Base-by-base conservation (phyloP, 805 yeast genomes). In the Starmerella bacillaris region DNA sequence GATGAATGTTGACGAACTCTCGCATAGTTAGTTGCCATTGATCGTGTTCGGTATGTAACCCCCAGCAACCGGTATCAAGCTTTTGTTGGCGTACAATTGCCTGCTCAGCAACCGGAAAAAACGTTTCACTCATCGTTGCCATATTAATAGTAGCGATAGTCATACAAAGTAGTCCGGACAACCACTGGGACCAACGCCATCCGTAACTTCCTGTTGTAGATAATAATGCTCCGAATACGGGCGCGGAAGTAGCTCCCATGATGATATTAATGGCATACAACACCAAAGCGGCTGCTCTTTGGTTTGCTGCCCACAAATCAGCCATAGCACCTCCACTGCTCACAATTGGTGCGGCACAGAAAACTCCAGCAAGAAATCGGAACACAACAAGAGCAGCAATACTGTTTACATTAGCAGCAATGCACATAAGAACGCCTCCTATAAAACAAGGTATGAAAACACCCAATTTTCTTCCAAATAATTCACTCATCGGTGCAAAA, bases 1-100 rank as follows among this genome's bases (percentile, higher is more conserved):
- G 61, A 59, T 83, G 78, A 14, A 78, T 68, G 41, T 68, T 65
- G 40, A 78, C 48, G 54, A 83, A 61, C 53, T 82, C 92, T 19
- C 58, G 59, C 30, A 78, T 53, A 1, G 76, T 57, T 52, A 80
- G 54, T 34, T 83, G 78, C 51, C 69, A 72, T 24, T 86, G 89
- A 21, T 84, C 95, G 55, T 79, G 92, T 58, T 78, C 89, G 20
- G 94, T 77, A 80, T 82, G 83, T 43, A 79, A 77, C 48, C 74
- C 75, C 42, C 64, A 64, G 51, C 79, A 75, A 30, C 89, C 84
- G 4, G 94, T 76, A 52, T 72, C 74, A 47, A 69, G 65, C 60
- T 94, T 69, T 46, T 78, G 49, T 47, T 55, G 64, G 37, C 57
- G 57, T 15, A 94, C 94, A 50, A 73, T 68, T 24, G 52, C 61